Percentiles rank a stretch among this genome's conserved stretches.
phyloP scores from a whole-genome alignment of 2,329 filamentous ascomycete species.

The Cercospora sesami region DNA sequence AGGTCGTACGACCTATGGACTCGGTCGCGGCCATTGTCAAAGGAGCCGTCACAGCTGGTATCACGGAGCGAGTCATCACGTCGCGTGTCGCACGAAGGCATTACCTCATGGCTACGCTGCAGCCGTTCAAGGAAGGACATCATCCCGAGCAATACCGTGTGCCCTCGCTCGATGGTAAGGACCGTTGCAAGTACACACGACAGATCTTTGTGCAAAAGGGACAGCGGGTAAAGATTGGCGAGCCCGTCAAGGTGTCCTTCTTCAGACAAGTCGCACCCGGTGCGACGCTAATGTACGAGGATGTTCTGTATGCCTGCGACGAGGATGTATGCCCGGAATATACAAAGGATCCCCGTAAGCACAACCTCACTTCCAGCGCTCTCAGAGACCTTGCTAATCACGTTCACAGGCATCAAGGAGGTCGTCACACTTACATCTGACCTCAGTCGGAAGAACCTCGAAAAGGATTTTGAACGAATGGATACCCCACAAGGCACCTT shows the following conservation, averaged over 20 bases:
- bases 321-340: conserved; percentile 98
- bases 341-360: conserved; percentile 98
- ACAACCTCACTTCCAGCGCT: background rate
- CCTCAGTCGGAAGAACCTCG: conserved; percentile 93
- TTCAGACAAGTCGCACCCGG: conserved; percentile 97
- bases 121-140: conserved; percentile 98
- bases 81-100: conserved; percentile 95
- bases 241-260: conserved; percentile 97
- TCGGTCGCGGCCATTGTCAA: conserved; percentile 98
- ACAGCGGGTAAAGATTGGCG: conserved; percentile 97
- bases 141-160: conserved; percentile 98
- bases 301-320: conserved; percentile 95
- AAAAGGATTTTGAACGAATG: conserved; percentile 99
- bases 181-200: conserved; percentile 96
- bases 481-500: conserved; percentile 96
- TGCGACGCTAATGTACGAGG: conserved; percentile 98
- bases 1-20: conserved; percentile 98
- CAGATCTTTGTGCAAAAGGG: conserved; percentile 99
- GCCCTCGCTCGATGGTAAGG: conserved; percentile 92
- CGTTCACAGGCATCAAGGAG: conserved; percentile 83
- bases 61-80: conserved; percentile 93
- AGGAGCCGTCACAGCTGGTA: conserved; percentile 94
- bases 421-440: conserved; percentile 97
- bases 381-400: conserved; percentile 32
- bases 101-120: conserved; percentile 98